phyloP scores from a whole-genome alignment of 345 rosid genomes.

The Boechera retrofracta region DNA sequence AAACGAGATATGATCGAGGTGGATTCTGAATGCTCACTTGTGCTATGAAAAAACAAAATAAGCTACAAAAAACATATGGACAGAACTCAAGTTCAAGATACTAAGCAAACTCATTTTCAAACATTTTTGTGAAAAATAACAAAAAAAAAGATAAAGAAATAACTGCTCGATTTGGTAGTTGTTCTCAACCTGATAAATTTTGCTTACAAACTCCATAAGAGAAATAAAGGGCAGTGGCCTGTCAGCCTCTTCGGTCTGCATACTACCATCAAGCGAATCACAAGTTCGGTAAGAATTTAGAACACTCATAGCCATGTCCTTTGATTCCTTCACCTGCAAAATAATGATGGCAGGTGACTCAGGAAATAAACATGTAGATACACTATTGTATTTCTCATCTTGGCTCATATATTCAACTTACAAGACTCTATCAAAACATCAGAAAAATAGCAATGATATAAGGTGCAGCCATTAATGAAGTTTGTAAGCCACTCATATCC shows the following conservation, averaged over 20 bases:
- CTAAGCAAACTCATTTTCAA: constrained; percentile 13
- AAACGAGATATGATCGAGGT: constrained; percentile 1
- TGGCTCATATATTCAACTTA: constrained; percentile 17
- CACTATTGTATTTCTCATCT: constrained; percentile 10
- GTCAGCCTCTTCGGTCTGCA: constrained; percentile 64
- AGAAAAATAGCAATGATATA: constrained; percentile 5
- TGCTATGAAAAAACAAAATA: constrained; percentile 1
- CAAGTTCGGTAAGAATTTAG: constrained; percentile 66
- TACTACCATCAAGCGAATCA: constrained; percentile 61
- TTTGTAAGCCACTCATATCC: constrained; percentile 14
- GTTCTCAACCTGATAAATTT: constrained; percentile 76
- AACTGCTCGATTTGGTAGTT: background rate
- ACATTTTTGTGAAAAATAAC: background rate
- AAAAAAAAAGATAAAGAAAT: constrained; percentile 12
- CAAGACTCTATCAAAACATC: constrained; percentile 11
- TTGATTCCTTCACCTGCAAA: constrained; percentile 82
- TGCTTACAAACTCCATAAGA: constrained; percentile 90
- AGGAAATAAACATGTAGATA: constrained; percentile 2
- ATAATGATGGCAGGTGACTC: constrained; percentile 26
- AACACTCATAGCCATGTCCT: constrained; percentile 83
- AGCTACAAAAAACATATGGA: background rate
- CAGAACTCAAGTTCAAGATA: constrained; percentile 1
- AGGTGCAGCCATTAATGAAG: background rate
- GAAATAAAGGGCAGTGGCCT: constrained; percentile 70
- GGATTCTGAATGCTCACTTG: constrained; percentile 15